These are phyloP conservation scores for Vigna reflexopilosa DNA, from an alignment of 306 rosid species.

Conservation along the genomic window DNA sequence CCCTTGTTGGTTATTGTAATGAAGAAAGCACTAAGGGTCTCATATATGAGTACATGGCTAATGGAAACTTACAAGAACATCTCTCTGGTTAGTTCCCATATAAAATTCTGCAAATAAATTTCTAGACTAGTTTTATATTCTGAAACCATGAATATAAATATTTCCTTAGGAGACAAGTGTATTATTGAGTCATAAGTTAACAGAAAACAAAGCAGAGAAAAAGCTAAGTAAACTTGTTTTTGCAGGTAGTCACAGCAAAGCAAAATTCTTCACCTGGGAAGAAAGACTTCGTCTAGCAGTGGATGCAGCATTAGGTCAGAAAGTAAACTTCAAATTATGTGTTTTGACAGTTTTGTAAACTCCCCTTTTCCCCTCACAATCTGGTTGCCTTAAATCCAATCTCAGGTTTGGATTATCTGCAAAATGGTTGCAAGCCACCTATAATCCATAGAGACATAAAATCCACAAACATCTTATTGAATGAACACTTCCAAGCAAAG, in stretches of 20 bases:
- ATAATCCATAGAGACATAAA: constrained; percentile 60
- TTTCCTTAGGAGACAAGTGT: not conserved
- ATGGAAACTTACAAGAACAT: constrained; percentile 44
- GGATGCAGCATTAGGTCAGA: constrained; percentile 54
- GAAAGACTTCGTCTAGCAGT: constrained; percentile 51
- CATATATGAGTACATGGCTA: constrained; percentile 51
- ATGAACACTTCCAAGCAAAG: constrained; percentile 51
- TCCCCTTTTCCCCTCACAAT: not conserved
- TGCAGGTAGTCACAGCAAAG: constrained; percentile 9
- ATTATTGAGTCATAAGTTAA: not conserved
- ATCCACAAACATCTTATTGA: constrained; percentile 54
- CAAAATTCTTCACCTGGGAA: constrained; percentile 49
- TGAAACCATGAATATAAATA: not conserved
- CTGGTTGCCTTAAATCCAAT: not conserved
- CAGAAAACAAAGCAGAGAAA: too few relatives aligned
- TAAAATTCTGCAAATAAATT: not conserved
- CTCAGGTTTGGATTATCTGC: constrained; percentile 58
- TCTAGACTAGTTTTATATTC: not conserved
- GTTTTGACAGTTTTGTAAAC: not conserved
- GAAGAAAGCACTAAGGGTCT: constrained; percentile 44
- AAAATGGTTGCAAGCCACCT: constrained; percentile 50
- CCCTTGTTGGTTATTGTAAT: constrained; percentile 49
- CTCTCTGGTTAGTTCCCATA: constrained; percentile 47
- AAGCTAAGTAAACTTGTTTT: not conserved
- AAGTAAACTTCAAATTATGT: not conserved